phyloP scores from a whole-genome alignment of 1,284 basidiomycete genomes.

The Austroboletus novae-zelandiae region DNA sequence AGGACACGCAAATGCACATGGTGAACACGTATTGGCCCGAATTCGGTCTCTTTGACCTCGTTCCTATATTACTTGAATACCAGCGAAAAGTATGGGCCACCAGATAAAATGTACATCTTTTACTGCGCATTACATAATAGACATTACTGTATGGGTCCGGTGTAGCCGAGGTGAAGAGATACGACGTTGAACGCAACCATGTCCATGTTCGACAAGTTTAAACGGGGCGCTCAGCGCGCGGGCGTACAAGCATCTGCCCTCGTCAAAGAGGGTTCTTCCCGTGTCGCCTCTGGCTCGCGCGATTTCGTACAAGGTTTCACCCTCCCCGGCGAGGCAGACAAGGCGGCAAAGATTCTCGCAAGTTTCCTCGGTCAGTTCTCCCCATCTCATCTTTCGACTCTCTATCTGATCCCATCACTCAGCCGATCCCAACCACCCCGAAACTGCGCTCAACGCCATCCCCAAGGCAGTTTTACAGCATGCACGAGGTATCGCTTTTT shows the following conservation, averaged over 20 bases:
- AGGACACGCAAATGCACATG: conserved; percentile 90
- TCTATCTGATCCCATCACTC: not conserved
- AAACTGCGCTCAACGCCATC: conserved; percentile 92
- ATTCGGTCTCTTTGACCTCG: conserved; percentile 85
- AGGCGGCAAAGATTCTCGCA: conserved; percentile 87
- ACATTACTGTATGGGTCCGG: not conserved
- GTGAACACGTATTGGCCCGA: conserved; percentile 92
- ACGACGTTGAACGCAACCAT: conserved; percentile 27
- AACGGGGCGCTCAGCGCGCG: conserved; percentile 76
- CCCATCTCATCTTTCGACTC: not conserved
- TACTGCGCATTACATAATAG: conserved; percentile 19
- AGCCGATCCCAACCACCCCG: conserved; percentile 89
- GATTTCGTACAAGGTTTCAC: conserved; percentile 83
- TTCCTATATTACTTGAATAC: conserved; percentile 84
- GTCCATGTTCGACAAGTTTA: conserved; percentile 80
- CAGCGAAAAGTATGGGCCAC: conserved; percentile 69
- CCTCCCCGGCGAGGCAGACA: conserved; percentile 85
- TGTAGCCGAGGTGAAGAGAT: not conserved
- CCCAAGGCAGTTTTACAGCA: conserved; percentile 91
- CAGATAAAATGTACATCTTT: too few species aligned
- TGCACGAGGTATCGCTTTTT: conserved; percentile 67
- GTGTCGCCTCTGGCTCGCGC: conserved; percentile 67
- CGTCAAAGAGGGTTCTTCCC: conserved; percentile 59
- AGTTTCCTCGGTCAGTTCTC: conserved; percentile 77
- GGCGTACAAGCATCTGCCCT: conserved; percentile 77